phyloP scores from a whole-genome alignment of 2,329 filamentous ascomycete genomes.

The Knufia fluminis region DNA sequence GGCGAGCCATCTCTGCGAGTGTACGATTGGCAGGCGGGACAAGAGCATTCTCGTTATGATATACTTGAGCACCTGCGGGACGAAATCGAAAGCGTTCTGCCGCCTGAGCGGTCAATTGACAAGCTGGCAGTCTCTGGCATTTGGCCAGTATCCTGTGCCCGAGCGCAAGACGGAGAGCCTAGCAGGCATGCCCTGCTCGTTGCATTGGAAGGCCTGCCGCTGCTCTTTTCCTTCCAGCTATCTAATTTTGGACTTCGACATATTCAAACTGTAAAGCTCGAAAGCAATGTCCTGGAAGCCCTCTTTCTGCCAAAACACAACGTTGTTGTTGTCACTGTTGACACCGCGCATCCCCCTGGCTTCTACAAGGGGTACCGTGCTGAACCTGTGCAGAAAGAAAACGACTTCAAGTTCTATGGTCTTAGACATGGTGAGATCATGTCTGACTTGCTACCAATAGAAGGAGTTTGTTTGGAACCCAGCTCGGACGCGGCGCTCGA shows the following conservation, averaged over 20 bases:
- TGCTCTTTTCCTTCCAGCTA: slow-evolving; percentile 56
- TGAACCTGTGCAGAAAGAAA: not conserved
- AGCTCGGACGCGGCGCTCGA: not conserved
- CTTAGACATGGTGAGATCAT: not conserved
- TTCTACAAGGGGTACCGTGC: slow-evolving; percentile 35
- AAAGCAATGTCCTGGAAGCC: slow-evolving; percentile 59
- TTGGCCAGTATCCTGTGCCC: slow-evolving; percentile 18
- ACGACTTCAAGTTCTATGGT: not conserved
- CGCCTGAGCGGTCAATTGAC: slow-evolving; percentile 15
- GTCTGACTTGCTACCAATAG: not conserved
- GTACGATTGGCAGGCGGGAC: slow-evolving; percentile 67
- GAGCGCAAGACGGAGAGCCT: not conserved
- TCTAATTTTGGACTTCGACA: slow-evolving; percentile 42
- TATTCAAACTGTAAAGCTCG: slow-evolving; percentile 44
- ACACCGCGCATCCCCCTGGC: slow-evolving; percentile 42
- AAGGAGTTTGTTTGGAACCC: not conserved
- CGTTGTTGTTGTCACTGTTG: slow-evolving; percentile 40
- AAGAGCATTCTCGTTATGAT: slow-evolving; percentile 46
- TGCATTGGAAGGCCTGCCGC: slow-evolving; percentile 54
- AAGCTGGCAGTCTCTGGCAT: slow-evolving; percentile 31
- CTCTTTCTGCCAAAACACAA: slow-evolving; percentile 24
- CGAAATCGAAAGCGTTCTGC: slow-evolving; percentile 12
- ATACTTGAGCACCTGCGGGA: slow-evolving; percentile 30
- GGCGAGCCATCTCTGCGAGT: slow-evolving; percentile 70
- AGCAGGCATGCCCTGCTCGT: slow-evolving; percentile 30